Evolutionary conservation across 1,139 yeast genomes (phyloP).

Genomic region (Ashbya aceris): DNA sequence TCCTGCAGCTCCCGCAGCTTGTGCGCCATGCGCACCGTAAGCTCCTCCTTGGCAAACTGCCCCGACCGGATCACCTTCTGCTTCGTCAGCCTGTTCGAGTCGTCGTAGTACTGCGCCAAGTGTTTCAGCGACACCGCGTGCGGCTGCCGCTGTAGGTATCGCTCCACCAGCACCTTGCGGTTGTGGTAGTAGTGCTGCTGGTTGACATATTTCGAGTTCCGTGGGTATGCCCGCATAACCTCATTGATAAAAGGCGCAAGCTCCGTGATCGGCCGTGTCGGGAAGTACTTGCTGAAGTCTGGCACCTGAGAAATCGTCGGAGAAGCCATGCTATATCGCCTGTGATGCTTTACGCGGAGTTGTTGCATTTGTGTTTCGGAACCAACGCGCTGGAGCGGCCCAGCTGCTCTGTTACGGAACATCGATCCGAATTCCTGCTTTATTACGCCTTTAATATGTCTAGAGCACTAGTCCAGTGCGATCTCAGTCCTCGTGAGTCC

Average conservation of each 20-base stretch:
- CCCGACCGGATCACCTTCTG: constrained; percentile 76
- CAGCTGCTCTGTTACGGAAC: no score
- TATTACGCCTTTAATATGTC: no score
- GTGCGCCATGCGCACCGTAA: constrained; percentile 76
- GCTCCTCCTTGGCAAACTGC: constrained; percentile 75
- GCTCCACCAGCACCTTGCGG: constrained; percentile 46
- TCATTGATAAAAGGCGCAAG: constrained; percentile 26
- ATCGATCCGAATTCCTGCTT: no score
- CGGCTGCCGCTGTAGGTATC: constrained; percentile 58
- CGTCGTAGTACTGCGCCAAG: constrained; percentile 80
- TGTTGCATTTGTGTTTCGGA: no score
- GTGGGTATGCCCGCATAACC: constrained; percentile 26
- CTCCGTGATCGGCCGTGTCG: constrained; percentile 24
- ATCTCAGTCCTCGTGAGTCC: no score
- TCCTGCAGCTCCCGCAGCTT: constrained; percentile 71
- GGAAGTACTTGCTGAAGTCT: constrained; percentile 28
- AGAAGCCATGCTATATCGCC: background rate
- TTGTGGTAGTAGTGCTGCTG: constrained; percentile 82
- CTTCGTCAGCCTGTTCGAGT: constrained; percentile 44
- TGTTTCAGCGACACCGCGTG: constrained; percentile 85
- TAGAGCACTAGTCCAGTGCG: no score
- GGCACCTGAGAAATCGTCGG: constrained; percentile 24
- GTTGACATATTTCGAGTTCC: constrained; percentile 32
- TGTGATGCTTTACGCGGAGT: no score
- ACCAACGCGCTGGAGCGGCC: no score